Evolutionary conservation across 2,329 filamentous ascomycete genomes (phyloP).

Genomic region (Aspergillus sp.): DNA sequence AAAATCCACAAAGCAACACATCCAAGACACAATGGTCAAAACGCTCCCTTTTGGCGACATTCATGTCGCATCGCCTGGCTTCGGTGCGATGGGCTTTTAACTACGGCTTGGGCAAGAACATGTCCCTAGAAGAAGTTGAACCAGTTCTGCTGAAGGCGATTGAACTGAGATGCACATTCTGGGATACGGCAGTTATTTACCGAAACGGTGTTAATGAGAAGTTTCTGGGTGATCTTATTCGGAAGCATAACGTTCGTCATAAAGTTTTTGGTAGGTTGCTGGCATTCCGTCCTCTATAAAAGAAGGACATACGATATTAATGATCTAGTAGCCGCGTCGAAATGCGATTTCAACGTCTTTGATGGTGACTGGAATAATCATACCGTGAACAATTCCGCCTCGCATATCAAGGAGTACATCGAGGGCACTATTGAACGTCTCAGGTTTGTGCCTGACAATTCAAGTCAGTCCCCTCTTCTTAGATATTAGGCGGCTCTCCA

Average conservation of each 20-base stretch:
- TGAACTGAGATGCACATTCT: conserved; percentile 42
- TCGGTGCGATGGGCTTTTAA: conserved; percentile 47
- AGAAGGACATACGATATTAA: no score
- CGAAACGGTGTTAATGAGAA: conserved; percentile 45
- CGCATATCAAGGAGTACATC: conserved; percentile 44
- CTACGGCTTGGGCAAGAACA: conserved; percentile 37
- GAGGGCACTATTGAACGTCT: conserved; percentile 45
- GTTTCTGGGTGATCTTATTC: conserved; percentile 45
- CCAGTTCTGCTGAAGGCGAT: conserved; percentile 46
- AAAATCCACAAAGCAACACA: no score
- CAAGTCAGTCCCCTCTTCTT: conserved; percentile 25
- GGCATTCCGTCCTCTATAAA: background rate
- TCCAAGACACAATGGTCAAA: conserved; percentile 28
- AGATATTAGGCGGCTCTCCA: background rate
- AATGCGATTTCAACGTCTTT: conserved; percentile 41
- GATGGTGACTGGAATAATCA: conserved; percentile 18
- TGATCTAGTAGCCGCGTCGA: conserved; percentile 39
- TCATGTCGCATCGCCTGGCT: conserved; percentile 40
- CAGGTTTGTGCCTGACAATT: conserved; percentile 42
- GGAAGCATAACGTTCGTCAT: conserved; percentile 45
- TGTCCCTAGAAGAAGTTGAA: conserved; percentile 42
- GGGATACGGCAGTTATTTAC: conserved; percentile 43
- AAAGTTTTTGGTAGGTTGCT: conserved; percentile 41
- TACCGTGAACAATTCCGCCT: conserved; percentile 38
- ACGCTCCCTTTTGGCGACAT: conserved; percentile 35